Conservation (phyloP, 495 filamentous ascomycete species). For the Cercophora sp. region DNA sequence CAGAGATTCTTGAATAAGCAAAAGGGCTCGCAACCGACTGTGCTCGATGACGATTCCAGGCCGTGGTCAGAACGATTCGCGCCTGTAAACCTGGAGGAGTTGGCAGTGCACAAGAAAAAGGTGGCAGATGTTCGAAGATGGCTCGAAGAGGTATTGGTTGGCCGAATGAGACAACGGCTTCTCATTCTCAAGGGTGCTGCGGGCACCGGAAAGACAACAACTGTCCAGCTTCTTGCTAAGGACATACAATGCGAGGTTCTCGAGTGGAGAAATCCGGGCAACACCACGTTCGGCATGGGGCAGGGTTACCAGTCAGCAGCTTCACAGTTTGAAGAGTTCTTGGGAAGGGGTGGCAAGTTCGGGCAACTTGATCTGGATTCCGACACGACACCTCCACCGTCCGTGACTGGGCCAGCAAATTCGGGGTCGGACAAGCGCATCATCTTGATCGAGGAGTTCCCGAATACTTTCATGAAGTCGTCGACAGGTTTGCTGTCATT, state of each 20-base stretch:
- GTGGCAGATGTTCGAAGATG: constrained; percentile 79
- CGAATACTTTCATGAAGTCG: constrained; percentile 68
- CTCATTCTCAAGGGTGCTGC: constrained; percentile 88
- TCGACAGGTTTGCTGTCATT: constrained; percentile 69
- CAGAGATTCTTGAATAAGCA: constrained; percentile 38
- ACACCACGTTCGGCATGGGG: constrained; percentile 49
- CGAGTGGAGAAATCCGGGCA: constrained; percentile 86
- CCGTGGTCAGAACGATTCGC: constrained; percentile 88
- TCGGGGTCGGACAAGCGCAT: constrained; percentile 40
- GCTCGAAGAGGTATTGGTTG: constrained; percentile 68
- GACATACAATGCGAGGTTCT: constrained; percentile 67
- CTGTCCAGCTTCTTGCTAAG: constrained; percentile 68
- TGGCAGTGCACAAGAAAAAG: constrained; percentile 91
- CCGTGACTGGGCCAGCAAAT: neutral
- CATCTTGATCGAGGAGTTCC: constrained; percentile 92
- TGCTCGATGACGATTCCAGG: constrained; percentile 39
- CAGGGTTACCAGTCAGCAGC: constrained; percentile 57
- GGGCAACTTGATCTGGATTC: constrained; percentile 63
- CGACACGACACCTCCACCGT: constrained; percentile 21
- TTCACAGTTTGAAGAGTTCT: constrained; percentile 85
- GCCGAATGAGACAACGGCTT: constrained; percentile 61
- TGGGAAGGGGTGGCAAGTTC: constrained; percentile 73
- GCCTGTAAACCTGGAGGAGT: constrained; percentile 68
- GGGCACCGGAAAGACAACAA: constrained; percentile 89
- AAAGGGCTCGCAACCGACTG: neutral